phyloP scores from a whole-genome alignment of 257 asterid species.

The Datura wrightii region DNA sequence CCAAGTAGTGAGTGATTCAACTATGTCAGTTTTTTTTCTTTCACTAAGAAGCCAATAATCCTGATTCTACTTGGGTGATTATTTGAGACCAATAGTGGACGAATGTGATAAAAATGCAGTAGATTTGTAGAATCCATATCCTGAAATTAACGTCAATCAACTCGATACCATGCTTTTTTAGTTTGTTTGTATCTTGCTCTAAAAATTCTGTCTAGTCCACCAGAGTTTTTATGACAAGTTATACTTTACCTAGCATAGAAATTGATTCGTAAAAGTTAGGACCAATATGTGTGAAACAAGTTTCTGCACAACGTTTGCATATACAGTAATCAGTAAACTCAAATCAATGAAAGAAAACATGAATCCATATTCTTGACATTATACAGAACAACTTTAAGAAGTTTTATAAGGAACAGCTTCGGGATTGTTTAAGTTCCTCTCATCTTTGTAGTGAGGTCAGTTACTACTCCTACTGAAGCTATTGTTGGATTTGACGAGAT shows the following conservation, averaged over 20 bases:
- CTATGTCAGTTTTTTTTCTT: neutral
- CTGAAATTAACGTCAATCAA: neutral
- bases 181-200: neutral
- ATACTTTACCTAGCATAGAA: neutral
- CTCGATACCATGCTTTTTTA: conserved; percentile 5
- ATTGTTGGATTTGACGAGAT: conserved; percentile 55
- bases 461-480: conserved; percentile 44
- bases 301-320: neutral
- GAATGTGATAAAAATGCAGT: neutral
- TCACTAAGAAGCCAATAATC: neutral
- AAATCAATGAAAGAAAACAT: neutral
- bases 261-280: neutral
- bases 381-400: neutral
- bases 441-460: conserved; percentile 57
- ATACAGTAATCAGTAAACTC: neutral
- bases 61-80: neutral
- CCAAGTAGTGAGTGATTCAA: conserved; percentile 16
- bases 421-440: conserved; percentile 23
- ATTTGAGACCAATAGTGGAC: neutral
- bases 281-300: neutral
- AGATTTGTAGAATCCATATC: neutral
- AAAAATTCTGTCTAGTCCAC: neutral
- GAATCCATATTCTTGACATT: neutral
- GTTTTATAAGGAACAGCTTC: neutral
- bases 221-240: neutral